Evolutionary conservation across 169 alveolate species (phyloP), one percentile per base, ranked within the genome.

Genomic region (Plasmodium vivax): DNA sequence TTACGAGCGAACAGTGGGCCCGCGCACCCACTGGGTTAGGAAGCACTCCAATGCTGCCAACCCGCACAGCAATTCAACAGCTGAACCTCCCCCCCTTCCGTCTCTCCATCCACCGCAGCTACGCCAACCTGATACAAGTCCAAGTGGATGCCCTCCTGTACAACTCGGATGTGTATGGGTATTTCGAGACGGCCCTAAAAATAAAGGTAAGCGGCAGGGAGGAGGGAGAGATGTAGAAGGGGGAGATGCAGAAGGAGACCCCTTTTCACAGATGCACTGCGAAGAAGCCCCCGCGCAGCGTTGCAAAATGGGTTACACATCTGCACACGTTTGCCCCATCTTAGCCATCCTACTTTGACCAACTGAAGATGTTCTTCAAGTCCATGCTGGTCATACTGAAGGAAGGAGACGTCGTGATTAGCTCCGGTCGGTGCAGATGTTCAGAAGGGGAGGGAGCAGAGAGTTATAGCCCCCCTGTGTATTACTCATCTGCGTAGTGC

Each of bases 91-190:
- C 54, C 34, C 38, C 27, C 68, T 54, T 56, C 36, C 6, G 16
- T 51, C 19, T 14, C 27, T 23, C 27, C 27, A 45, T 32, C n/a
- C 72, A 27, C 27, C 30, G 23, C 36, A 85, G 93, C 81, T 85
- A 85, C 71, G 93, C 45, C 32, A 85, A 85, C 23, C 47, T 85
- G 19, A 74, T 85, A 51, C 93, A 85, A 85, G 93, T 58, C 16
- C 93, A 85, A 75, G 72, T 85, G 32, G 85, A 85, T 8, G 84
- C 93, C n/a, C 80, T 85, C n/a, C 36, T 85, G n/a, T 85, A 85
- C 80, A 79, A 75, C 45, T 34, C 93, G 1, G 85, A 85, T 12
- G 71, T 85, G 62, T 85, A 85, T 51, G 87, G 43, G 10, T 68
- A 75, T 38, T 56, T 85, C 45, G 93, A 85, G 43, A 51, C 87